Evolutionary conservation across 257 asterid species (phyloP), one percentile per base, ranked within the genome.

Genomic region (Euphrasia confusa): DNA sequence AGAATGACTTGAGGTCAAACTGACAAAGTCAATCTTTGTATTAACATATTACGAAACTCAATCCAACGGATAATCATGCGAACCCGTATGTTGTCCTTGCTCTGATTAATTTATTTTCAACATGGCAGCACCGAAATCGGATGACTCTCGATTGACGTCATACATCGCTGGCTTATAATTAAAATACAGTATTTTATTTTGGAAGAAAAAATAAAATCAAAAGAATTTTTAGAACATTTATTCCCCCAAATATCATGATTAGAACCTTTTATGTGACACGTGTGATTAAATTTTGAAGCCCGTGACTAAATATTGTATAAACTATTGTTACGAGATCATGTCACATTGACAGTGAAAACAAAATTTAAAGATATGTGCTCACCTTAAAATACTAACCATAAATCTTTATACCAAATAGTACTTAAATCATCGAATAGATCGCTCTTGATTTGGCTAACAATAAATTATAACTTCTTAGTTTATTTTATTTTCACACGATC

Each of bases 1-100:
- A 68, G 65, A 62, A 74, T 65, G 77, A 72, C 77, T 75, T 48
- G 67, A 49, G 48, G 69, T 70, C 72, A 68, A 75, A 68, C 80
- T 75, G 68, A 75, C 72, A 68, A 75, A 68, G 83, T 75, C 81
- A 75, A 71, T 72, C 76, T 68, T 59, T 59, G 52, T 3, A 73
- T 68, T 66, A 70, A 68, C 45, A 66, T 60, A 68, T 57, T 61
- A 65, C 44, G 65, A 49, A 56, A 40, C 55, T 48, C 28, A 35
- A 54, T 54, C 50, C 14, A 15, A 48, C 59, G 64, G 54, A 17
- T 56, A 9, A 45, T 62, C 17, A 18, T 45, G 50, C 69, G 70
- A 62, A 4, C 76, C 7, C 21, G 40, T 7, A 6, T 71, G 33
- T 35, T 71, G 65, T 74, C 71, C 72, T 63, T 54, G 61, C 56